Conservation (phyloP, 176 grass and related monocot genomes). For the Aegilops umbellulata region DNA sequence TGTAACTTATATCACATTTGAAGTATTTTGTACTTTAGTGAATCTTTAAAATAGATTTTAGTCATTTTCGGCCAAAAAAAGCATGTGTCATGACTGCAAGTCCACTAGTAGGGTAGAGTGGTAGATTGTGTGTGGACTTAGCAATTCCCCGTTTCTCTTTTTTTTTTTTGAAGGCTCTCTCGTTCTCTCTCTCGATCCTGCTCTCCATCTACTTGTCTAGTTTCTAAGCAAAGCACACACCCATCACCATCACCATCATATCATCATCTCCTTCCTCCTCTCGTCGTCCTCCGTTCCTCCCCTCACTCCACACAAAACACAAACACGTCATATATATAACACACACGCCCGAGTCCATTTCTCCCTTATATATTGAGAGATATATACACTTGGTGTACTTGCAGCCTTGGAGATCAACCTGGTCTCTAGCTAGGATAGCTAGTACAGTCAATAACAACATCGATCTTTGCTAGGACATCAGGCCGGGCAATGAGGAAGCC, state of each 20-base stretch:
- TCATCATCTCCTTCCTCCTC: constrained; percentile 55
- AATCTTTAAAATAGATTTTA: too few relatives aligned
- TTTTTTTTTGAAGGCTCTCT: not conserved
- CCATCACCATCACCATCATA: constrained; percentile 83
- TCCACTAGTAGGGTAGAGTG: not conserved
- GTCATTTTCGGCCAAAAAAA: too few relatives aligned
- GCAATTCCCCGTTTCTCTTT: constrained; percentile 10
- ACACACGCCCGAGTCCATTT: constrained; percentile 37
- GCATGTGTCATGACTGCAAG: not conserved
- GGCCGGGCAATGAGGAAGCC: constrained; percentile 67
- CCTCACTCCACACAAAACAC: constrained; percentile 23
- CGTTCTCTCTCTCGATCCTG: not conserved
- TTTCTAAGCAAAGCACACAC: constrained; percentile 93
- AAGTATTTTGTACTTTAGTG: too few relatives aligned
- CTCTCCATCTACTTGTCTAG: constrained; percentile 50
- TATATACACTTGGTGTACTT: not conserved
- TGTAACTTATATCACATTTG: too few relatives aligned
- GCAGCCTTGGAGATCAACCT: constrained; percentile 1
- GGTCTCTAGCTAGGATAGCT: constrained; percentile 11
- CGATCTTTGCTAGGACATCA: not conserved
- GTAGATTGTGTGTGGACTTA: constrained; percentile 23
- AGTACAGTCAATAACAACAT: not conserved
- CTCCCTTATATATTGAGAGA: constrained; percentile 12
- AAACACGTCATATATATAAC: constrained; percentile 27
- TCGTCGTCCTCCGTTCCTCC: not conserved